phyloP scores from a whole-genome alignment of 345 rosid species.

The Citrus mangshanensis region DNA sequence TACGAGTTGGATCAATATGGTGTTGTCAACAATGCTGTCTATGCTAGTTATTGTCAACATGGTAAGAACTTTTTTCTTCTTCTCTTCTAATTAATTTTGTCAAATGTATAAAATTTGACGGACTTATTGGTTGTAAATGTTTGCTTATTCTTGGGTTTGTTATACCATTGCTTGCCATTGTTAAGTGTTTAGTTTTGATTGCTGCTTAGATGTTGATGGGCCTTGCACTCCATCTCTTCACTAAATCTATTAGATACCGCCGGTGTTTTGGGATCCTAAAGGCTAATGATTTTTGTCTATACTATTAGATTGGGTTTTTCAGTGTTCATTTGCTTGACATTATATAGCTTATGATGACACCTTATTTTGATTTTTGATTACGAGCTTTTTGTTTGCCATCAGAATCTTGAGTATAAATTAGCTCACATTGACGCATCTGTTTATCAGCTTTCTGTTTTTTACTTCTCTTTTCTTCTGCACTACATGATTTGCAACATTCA shows the following conservation, averaged over 20 bases:
- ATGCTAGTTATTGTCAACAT: constrained; percentile 82
- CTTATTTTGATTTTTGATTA: not conserved
- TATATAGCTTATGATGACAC: not conserved
- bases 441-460: not conserved
- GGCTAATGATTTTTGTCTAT: not conserved
- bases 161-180: not conserved
- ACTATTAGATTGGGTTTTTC: not conserved
- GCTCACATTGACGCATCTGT: not conserved
- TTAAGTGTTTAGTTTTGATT: not conserved
- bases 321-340: not conserved
- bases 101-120: not conserved
- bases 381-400: not conserved
- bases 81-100: not conserved
- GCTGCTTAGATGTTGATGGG: not conserved
- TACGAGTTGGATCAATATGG: constrained; percentile 90
- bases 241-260: not conserved
- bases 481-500: not conserved
- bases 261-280: not conserved
- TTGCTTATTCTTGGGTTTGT: not conserved
- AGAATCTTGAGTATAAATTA: not conserved
- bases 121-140: not conserved
- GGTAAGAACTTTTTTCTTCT: constrained; percentile 32
- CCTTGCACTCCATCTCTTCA: not conserved
- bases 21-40: constrained; percentile 85
- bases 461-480: not conserved